phyloP scores from a whole-genome alignment of 495 filamentous ascomycete genomes.

The Choiromyces venosus region DNA sequence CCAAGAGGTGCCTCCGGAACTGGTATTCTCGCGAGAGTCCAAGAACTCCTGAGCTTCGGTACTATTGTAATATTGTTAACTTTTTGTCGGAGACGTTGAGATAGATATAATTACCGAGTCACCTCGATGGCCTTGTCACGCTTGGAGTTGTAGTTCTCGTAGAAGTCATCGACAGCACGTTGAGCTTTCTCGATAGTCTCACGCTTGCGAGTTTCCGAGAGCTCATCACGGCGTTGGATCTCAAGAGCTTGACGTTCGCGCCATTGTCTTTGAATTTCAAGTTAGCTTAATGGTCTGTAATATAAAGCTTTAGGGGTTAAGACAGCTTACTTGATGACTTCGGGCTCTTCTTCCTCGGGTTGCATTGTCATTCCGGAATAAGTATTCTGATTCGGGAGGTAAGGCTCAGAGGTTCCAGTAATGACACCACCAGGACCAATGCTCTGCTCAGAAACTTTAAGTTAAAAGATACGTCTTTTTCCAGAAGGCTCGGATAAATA shows the following conservation, averaged over 20 bases:
- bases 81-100: neutral
- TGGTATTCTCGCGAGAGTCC: constrained; percentile 79
- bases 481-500: neutral
- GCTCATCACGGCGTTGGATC: constrained; percentile 75
- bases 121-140: constrained; percentile 83
- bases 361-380: constrained; percentile 47
- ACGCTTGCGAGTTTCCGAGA: constrained; percentile 72
- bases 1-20: constrained; percentile 93
- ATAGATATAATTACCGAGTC: constrained; percentile 50
- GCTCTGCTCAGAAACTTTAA: constrained; percentile 49
- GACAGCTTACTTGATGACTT: constrained; percentile 62
- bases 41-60: constrained; percentile 94
- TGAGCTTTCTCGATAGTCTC: constrained; percentile 80
- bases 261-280: constrained; percentile 58
- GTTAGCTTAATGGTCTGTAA: constrained; percentile 12
- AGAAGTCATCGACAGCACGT: constrained; percentile 93
- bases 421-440: constrained; percentile 84
- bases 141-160: constrained; percentile 97
- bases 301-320: neutral
- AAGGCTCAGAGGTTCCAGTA: constrained; percentile 67
- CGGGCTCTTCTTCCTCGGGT: constrained; percentile 70
- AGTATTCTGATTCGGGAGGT: constrained; percentile 62
- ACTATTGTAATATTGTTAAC: constrained; percentile 20
- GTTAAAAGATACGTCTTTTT: constrained; percentile 9
- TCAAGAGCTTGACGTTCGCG: constrained; percentile 86